Evolutionary conservation across 2,329 filamentous ascomycete genomes (phyloP).

Genomic region (Lasiodiplodia sp.): DNA sequence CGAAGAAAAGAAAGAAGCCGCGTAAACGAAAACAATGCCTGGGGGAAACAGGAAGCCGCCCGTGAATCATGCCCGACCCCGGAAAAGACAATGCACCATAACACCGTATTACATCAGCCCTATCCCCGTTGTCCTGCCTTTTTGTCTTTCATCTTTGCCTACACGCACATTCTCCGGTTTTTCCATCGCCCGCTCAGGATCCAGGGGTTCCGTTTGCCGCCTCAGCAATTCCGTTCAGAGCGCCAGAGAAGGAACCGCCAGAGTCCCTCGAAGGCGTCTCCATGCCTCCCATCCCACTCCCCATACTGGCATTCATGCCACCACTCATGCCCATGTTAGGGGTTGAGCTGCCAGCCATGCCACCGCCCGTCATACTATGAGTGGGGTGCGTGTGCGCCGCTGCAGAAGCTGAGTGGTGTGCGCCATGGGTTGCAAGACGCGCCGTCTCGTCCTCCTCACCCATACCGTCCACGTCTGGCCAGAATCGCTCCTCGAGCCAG

Average conservation of each 20-base stretch:
- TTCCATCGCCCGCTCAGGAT: slow-evolving; percentile 1
- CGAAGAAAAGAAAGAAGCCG: neutral
- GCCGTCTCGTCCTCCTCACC: slow-evolving; percentile 52
- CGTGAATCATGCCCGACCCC: slow-evolving; percentile 1
- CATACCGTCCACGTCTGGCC: slow-evolving; percentile 59
- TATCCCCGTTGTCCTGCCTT: slow-evolving; percentile 8
- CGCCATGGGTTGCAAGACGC: slow-evolving; percentile 12
- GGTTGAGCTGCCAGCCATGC: slow-evolving; percentile 13
- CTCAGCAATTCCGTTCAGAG: slow-evolving; percentile 30
- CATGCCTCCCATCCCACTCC: slow-evolving; percentile 29
- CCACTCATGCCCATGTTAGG: slow-evolving; percentile 31
- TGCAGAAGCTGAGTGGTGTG: slow-evolving; percentile 23
- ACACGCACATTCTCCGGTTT: neutral
- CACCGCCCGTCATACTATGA: slow-evolving; percentile 10
- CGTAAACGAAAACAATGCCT: neutral
- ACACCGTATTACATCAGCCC: slow-evolving; percentile 24
- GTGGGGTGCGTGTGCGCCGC: slow-evolving; percentile 25
- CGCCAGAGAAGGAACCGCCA: slow-evolving; percentile 12
- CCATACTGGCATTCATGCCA: slow-evolving; percentile 33
- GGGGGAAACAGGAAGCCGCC: slow-evolving; percentile 10
- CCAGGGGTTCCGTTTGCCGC: slow-evolving; percentile 23
- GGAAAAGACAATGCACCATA: slow-evolving; percentile 19
- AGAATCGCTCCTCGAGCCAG: slow-evolving; percentile 57
- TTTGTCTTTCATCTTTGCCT: slow-evolving; percentile 5
- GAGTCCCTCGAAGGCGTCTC: slow-evolving; percentile 29